Conservation (phyloP, 2,329 filamentous ascomycete species). For the Aspergillus viridinutans region DNA sequence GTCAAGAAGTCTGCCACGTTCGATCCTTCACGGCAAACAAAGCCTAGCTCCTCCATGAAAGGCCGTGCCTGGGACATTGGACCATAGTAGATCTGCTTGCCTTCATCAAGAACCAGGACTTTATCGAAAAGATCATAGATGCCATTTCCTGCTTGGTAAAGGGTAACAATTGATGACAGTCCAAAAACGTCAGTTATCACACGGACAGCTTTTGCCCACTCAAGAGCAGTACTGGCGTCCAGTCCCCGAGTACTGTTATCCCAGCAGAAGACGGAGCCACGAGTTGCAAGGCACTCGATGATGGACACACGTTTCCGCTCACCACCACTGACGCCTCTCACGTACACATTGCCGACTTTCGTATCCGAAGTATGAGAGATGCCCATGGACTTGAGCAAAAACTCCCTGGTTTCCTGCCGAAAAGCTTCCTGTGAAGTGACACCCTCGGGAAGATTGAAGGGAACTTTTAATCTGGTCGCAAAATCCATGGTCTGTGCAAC, state of each 20-base stretch:
- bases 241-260: constrained; percentile 64
- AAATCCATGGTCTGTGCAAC: constrained; percentile 53
- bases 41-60: constrained; percentile 63
- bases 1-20: constrained; percentile 65
- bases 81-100: constrained; percentile 64
- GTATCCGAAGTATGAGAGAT: constrained; percentile 60
- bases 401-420: constrained; percentile 47
- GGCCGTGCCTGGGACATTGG: constrained; percentile 54
- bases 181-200: constrained; percentile 61
- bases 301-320: constrained; percentile 68
- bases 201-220: constrained; percentile 58
- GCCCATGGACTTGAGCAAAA: constrained; percentile 55
- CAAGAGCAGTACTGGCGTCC: constrained; percentile 61
- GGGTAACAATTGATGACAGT: constrained; percentile 57
- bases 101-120: constrained; percentile 63
- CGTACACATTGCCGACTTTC: constrained; percentile 63
- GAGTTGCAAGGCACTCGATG: constrained; percentile 58
- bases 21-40: constrained; percentile 57
- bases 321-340: constrained; percentile 64
- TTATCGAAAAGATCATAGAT: constrained; percentile 70
- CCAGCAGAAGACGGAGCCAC: constrained; percentile 60
- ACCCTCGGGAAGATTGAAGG: constrained; percentile 46
- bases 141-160: constrained; percentile 67
- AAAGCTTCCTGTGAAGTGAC: constrained; percentile 43
- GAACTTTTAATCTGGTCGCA: constrained; percentile 55